These are phyloP conservation scores for Saccharata proteae DNA, from an alignment of 2,329 filamentous ascomycete species.

Conservation along the genomic window DNA sequence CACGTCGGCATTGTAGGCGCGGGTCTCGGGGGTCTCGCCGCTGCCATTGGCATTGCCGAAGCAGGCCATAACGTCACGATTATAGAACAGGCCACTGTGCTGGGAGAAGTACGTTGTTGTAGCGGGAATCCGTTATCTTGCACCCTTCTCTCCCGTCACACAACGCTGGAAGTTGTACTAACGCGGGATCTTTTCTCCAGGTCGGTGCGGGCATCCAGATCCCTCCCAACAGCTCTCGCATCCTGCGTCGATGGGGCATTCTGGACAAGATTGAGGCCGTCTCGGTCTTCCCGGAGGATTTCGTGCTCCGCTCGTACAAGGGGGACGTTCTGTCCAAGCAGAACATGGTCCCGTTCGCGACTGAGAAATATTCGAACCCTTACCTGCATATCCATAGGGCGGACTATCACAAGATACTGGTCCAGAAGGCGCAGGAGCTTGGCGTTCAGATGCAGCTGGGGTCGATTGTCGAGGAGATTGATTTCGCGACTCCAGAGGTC, in stretches of 20 bases:
- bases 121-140: no score
- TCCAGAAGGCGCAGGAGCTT: constrained; percentile 7
- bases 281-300: constrained; percentile 25
- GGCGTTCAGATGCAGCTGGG: constrained; percentile 9
- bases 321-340: constrained; percentile 32
- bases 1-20: constrained; percentile 16
- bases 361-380: constrained; percentile 13
- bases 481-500: constrained; percentile 9
- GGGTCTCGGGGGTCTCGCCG: constrained; percentile 25
- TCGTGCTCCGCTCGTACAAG: constrained; percentile 39
- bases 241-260: constrained; percentile 9
- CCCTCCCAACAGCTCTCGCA: constrained; percentile 10
- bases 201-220: constrained; percentile 13
- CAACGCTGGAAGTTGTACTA: constrained; percentile 1
- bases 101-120: constrained; percentile 20
- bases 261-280: constrained; percentile 9
- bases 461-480: constrained; percentile 8
- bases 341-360: constrained; percentile 40
- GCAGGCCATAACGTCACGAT: constrained; percentile 20
- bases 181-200: constrained; percentile 1
- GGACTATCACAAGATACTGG: constrained; percentile 11
- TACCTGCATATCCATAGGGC: constrained; percentile 13
- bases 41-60: constrained; percentile 22
- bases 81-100: constrained; percentile 20
- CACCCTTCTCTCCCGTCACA: no score